Evolutionary conservation across 2,329 filamentous ascomycete species (phyloP).

Genomic region (Xylariaceae sp.): DNA sequence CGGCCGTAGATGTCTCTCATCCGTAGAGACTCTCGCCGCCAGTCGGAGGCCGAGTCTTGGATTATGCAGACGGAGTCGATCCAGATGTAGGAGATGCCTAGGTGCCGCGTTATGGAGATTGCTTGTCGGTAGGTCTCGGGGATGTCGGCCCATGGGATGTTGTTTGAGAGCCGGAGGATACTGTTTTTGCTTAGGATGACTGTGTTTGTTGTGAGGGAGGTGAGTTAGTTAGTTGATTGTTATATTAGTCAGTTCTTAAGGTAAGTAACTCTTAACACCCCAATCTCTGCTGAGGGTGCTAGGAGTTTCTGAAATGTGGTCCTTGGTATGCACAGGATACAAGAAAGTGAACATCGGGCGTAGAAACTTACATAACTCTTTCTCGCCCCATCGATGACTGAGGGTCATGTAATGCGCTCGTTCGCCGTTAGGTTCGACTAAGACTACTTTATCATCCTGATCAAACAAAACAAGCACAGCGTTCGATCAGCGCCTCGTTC

Average conservation of each 20-base stretch:
- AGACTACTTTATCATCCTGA: conserved; percentile 6
- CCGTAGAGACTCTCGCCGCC: conserved; percentile 21
- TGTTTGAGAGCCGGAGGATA: background rate
- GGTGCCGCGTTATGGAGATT: conserved; percentile 22
- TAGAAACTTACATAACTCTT: no score
- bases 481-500: no score
- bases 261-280: no score
- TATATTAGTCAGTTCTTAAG: no score
- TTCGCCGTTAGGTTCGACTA: conserved; percentile 1
- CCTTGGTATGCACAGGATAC: no score
- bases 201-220: no score
- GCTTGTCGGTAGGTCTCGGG: conserved; percentile 26
- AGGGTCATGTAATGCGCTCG: conserved; percentile 9
- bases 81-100: conserved; percentile 29
- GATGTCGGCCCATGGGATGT: conserved; percentile 9
- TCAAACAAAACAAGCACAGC: no score
- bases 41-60: conserved; percentile 27
- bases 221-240: no score
- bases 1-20: conserved; percentile 20
- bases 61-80: conserved; percentile 33
- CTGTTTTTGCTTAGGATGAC: conserved; percentile 10
- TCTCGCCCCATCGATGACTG: conserved; percentile 12
- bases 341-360: no score
- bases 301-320: no score
- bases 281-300: no score